A percentile compares a stretch with the other conserved stretches of the same genome.
phyloP scores from a whole-genome alignment of 495 filamentous ascomycete species.

The Penicillium chermesinum region DNA sequence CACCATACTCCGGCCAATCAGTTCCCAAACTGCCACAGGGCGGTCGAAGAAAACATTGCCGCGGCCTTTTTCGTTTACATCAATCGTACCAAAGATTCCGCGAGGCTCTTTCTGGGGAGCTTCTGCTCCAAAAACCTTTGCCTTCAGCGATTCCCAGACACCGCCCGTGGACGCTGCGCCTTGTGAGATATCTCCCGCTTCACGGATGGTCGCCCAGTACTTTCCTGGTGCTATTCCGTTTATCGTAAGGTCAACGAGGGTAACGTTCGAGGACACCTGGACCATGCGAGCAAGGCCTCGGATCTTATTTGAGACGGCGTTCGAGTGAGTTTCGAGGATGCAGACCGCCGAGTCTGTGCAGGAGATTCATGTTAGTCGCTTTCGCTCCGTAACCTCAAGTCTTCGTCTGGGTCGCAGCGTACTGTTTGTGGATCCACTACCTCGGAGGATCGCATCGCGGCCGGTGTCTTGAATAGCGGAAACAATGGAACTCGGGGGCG shows the following conservation, averaged over 20 bases:
- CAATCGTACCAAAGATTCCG: conserved; percentile 68
- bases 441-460: conserved; percentile 88
- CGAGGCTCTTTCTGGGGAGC: conserved; percentile 40
- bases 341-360: conserved; percentile 79
- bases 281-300: conserved; percentile 77
- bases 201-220: conserved; percentile 77
- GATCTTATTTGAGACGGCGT: conserved; percentile 53
- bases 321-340: conserved; percentile 88
- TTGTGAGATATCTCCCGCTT: conserved; percentile 82
- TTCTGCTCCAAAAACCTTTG: conserved; percentile 44
- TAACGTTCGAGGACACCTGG: conserved; percentile 67
- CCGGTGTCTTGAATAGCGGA: conserved; percentile 83
- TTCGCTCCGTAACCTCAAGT: no score
- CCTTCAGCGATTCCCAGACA: conserved; percentile 63
- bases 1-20: conserved; percentile 87
- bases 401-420: conserved; percentile 23
- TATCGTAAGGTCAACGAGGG: conserved; percentile 81
- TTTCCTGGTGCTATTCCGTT: conserved; percentile 76
- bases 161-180: conserved; percentile 77
- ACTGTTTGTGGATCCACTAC: conserved; percentile 81
- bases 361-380: no score
- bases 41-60: conserved; percentile 76
- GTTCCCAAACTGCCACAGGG: conserved; percentile 85
- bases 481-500: conserved; percentile 83
- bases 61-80: conserved; percentile 57